Percentiles rank a stretch among this genome's conserved stretches.
These are phyloP conservation scores for Backusella westeae DNA, from an alignment of 192 early-diverging fungal genomes.

Conservation along the genomic window DNA sequence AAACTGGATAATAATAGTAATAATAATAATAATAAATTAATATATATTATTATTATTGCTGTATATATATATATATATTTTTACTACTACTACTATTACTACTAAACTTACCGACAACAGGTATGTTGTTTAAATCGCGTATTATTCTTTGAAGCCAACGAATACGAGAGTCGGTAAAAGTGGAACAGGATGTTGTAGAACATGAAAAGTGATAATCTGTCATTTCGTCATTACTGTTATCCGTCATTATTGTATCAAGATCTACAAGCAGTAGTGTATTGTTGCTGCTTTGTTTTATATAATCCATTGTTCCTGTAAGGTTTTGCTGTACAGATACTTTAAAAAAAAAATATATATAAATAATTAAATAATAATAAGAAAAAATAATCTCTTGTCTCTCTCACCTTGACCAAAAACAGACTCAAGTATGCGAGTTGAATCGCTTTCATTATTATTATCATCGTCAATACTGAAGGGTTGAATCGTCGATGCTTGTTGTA, in stretches of 20 bases:
- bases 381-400: neutral
- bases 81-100: neutral
- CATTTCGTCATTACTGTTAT: neutral
- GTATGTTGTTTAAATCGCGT: constrained; percentile 6
- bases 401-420: constrained; percentile 17
- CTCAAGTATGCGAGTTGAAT: neutral
- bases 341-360: neutral
- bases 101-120: constrained; percentile 1
- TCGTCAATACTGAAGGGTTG: neutral
- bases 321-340: constrained; percentile 7
- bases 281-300: neutral
- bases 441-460: neutral
- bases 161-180: neutral
- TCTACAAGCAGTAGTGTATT: constrained; percentile 10
- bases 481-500: neutral
- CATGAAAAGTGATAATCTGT: neutral
- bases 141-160: neutral
- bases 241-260: neutral
- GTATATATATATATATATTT: neutral
- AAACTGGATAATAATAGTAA: constrained; percentile 27
- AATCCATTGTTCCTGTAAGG: neutral
- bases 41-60: neutral
- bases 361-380: neutral
- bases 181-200: neutral
- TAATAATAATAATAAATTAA: constrained; percentile 1